Evolutionary conservation across 169 alveolate genomes (phyloP).

Genomic region (Nephromyces sp.): DNA sequence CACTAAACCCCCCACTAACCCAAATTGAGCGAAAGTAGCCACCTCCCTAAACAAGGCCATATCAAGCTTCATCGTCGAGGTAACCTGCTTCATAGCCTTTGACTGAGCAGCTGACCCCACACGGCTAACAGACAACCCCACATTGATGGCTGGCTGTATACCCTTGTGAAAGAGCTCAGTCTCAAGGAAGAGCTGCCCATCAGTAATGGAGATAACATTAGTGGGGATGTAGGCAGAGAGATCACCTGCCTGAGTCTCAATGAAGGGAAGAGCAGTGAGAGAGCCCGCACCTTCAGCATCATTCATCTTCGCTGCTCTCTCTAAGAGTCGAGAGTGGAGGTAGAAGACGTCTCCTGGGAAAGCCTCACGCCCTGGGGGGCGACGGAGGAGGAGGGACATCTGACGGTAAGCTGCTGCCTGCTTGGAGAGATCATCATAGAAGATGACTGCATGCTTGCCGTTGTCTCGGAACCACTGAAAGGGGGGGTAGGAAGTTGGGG

Average conservation of each 20-base stretch:
- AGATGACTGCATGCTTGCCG: constrained; percentile 87
- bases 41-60: constrained; percentile 93
- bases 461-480: constrained; percentile 85
- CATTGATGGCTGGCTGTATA: constrained; percentile 94
- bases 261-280: constrained; percentile 91
- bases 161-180: constrained; percentile 91
- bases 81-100: constrained; percentile 49
- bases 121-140: constrained; percentile 92
- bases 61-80: constrained; percentile 88
- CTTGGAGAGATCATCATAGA: constrained; percentile 92
- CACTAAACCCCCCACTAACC: constrained; percentile 43
- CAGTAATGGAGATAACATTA: constrained; percentile 93
- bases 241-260: constrained; percentile 92
- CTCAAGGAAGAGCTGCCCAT: constrained; percentile 91
- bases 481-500: neutral
- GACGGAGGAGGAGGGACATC: constrained; percentile 79
- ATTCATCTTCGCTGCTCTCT: constrained; percentile 92
- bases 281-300: constrained; percentile 87
- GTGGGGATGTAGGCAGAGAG: constrained; percentile 97
- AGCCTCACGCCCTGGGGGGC: constrained; percentile 82
- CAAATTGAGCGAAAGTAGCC: constrained; percentile 92
- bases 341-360: constrained; percentile 94
- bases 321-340: constrained; percentile 89
- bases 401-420: constrained; percentile 96
- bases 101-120: constrained; percentile 95